These are phyloP conservation scores for Saccharomycopsis hybrid DNA, from an alignment of 1,139 yeast genomes.

Conservation along the genomic window DNA sequence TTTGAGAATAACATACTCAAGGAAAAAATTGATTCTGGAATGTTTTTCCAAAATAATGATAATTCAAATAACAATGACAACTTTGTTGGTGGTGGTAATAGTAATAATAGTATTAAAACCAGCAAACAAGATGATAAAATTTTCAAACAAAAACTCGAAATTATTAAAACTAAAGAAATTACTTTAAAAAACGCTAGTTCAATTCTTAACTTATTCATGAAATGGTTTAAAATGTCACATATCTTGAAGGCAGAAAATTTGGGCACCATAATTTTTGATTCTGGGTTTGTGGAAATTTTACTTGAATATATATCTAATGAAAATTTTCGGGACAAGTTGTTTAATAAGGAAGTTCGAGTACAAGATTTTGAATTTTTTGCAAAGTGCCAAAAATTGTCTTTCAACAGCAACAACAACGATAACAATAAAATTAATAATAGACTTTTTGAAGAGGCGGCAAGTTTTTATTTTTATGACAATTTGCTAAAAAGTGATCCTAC, in stretches of 20 bases:
- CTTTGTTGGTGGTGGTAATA: background rate
- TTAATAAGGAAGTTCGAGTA: constrained; percentile 33
- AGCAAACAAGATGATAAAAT: constrained; percentile 8
- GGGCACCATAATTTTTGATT: constrained; percentile 67
- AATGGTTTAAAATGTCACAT: constrained; percentile 79
- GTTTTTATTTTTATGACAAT: constrained; percentile 19
- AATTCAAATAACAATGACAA: background rate
- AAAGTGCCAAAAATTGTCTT: constrained; percentile 1
- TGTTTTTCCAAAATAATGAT: background rate
- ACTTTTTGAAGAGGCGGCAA: background rate
- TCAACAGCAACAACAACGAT: background rate
- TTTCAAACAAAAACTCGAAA: constrained; percentile 40
- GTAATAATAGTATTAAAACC: background rate
- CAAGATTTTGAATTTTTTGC: constrained; percentile 29
- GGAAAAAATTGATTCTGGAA: background rate
- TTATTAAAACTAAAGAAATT: constrained; percentile 55
- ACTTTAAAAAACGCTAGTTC: constrained; percentile 58
- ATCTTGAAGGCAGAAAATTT: constrained; percentile 73
- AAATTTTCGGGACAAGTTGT: constrained; percentile 34
- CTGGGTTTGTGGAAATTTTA: constrained; percentile 47
- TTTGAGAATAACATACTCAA: constrained; percentile 17
- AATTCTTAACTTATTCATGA: constrained; percentile 45
- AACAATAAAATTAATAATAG: background rate
- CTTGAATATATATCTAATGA: constrained; percentile 34
- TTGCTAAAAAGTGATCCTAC: constrained; percentile 14